Evolutionary conservation across 2,329 filamentous ascomycete species (phyloP), one percentile per base, ranked within the genome.

Genomic region (Aspergillus sergii): DNA sequence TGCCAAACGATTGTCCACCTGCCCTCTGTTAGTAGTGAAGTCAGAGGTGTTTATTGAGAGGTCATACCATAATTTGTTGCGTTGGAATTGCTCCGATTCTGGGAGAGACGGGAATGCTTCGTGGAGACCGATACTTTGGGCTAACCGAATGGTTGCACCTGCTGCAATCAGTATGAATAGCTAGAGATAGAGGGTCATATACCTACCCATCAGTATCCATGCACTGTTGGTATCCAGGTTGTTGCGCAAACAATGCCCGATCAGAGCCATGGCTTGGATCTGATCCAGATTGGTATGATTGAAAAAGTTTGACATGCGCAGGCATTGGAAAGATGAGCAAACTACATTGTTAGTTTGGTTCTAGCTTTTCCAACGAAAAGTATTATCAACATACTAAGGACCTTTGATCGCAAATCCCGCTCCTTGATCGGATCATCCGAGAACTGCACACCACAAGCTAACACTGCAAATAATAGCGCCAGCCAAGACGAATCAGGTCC

Each of bases 121-220:
- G 16, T 71, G 69, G 8, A 71, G 60, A 30, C 69, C 69, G 19
- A 71, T 71, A 59, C 69, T 71, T 41, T 71, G 69, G 4, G 69
- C 69, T 19, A 71, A 58, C 39, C 69, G 63, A 26, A 71, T 68
- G 10, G 68, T 68, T n/a, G 66, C 34, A 9, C 67, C 67, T 69
- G 39, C 19, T n/a, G 4, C 12, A 14, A 32, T 61, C 30, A 62
- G 26, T 32, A 3, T 10, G n/a, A 14, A 12, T 34, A 9, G 10
- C 10, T 23, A 28, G 21, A 23, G n/a, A 10, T 23, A 51, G 10
- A 28, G 21, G 23, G 19, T 2, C 11, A 43, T 34, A 28, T 19
- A 32, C 60, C n/a, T 59, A 69, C 69, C 69, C 65, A 71, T 66
- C 12, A 71, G 14, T 45, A 71, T 71, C 68, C 69, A 71, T 21